Base-by-base conservation (phyloP, 805 yeast species). In the Cyberlindnera nakhonratchasimensis region DNA sequence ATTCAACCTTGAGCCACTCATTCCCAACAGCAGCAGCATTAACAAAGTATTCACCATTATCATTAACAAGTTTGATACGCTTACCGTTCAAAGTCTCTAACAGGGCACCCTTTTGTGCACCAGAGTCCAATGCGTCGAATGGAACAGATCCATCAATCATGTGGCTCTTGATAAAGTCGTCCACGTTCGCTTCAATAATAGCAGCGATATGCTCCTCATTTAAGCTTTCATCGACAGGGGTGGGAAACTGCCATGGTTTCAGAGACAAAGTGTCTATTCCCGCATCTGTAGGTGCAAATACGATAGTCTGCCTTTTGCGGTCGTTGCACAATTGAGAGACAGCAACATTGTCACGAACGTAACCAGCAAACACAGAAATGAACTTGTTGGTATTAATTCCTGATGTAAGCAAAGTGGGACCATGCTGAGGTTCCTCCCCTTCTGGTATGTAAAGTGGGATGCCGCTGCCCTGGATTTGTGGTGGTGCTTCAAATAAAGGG, bases 221-320 rank as follows among this genome's bases (percentile, higher is more conserved):
- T 18, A 57, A 54, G 1, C 59, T 58, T 6, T 65, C 69, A 18
- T 67, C 68, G 13, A 77, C 66, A 5, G 67, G 53, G 7, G 56
- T 59, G 1, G 95, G 95, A 61, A 82, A 87, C 57, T 82, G 82
- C 96, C 95, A 88, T 17, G 96, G 96, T 59, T 86, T 87, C 42
- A 59, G 42, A 4, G 61, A 11, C 36, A 81, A 56, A 2, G 69
- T 63, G 24, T 64, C 64, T 45, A 87, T 67, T 4, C 87, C 90
- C 11, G 60, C 62, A 55, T 87, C 78, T 2, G 78, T 67, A 7
- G 96, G 96, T 3, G 95, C 86, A 54, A 87, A 73, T 6, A 87
- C 72, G 18, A 86, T 63, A 42, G 65, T 69, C 53, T 66, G 66
- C 29, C 55, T 54, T 23, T 66, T 63, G 13, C 63, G 59, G 44